A percentile compares a stretch with the other conserved stretches of the same genome.
These are phyloP conservation scores for Russula dissimulans DNA, from an alignment of 768 basidiomycete genomes.

Conservation along the genomic window DNA sequence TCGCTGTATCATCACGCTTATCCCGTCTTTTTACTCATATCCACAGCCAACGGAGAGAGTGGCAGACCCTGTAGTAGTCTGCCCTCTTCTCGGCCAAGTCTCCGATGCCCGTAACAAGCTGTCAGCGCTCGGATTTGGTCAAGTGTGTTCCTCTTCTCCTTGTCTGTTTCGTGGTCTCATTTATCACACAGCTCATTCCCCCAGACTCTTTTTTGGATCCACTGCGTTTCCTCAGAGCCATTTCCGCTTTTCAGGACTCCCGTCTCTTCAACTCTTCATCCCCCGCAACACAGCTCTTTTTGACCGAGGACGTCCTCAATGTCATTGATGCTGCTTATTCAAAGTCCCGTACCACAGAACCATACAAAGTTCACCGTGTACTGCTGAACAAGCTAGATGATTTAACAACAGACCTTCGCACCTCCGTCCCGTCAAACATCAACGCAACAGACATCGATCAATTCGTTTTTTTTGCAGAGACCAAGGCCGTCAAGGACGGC, in stretches of 20 bases:
- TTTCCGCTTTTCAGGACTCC: constrained; percentile 29
- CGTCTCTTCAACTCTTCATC: constrained; percentile 7
- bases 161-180: not conserved
- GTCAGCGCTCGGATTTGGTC: constrained; percentile 41
- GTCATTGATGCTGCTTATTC: constrained; percentile 42
- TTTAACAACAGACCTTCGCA: constrained; percentile 32
- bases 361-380: constrained; percentile 53
- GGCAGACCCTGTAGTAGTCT: constrained; percentile 63
- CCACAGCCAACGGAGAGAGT: constrained; percentile 58
- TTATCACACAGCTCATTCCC: constrained; percentile 34
- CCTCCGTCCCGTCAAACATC: constrained; percentile 18
- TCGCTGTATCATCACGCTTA: not conserved
- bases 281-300: constrained; percentile 4
- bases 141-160: constrained; percentile 25
- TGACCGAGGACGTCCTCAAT: constrained; percentile 41
- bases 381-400: constrained; percentile 54
- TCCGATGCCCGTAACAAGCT: constrained; percentile 63
- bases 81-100: constrained; percentile 62
- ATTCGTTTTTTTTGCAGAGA: constrained; percentile 40
- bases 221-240: constrained; percentile 41
- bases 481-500: constrained; percentile 27
- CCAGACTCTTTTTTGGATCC: constrained; percentile 78
- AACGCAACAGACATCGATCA: constrained; percentile 39
- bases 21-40: not conserved
- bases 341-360: constrained; percentile 36